phyloP scores from a whole-genome alignment of 1,284 basidiomycete species.

The Flammula alnicola region DNA sequence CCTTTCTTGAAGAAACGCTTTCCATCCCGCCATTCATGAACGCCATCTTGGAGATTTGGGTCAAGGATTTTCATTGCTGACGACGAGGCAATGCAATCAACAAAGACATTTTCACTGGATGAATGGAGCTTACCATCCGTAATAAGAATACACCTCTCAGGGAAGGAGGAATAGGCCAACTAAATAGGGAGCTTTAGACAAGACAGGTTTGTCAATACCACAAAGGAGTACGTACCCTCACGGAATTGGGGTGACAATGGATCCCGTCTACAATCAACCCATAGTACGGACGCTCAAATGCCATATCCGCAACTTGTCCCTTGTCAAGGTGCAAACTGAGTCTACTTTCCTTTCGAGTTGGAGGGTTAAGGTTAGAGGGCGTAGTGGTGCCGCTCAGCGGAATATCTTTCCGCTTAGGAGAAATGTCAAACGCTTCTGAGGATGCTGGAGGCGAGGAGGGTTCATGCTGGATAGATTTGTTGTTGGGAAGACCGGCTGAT shows the following conservation, averaged over 20 bases:
- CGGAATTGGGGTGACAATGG: constrained; percentile 89
- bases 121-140: constrained; percentile 70
- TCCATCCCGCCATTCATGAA: constrained; percentile 87
- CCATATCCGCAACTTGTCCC: constrained; percentile 46
- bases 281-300: constrained; percentile 80
- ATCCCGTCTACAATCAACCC: constrained; percentile 91
- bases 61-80: constrained; percentile 91
- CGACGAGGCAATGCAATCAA: constrained; percentile 11
- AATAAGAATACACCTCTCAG: constrained; percentile 85
- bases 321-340: constrained; percentile 43
- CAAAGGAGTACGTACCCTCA: constrained; percentile 59
- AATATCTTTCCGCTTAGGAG: constrained; percentile 13
- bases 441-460: constrained; percentile 4
- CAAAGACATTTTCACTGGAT: not conserved
- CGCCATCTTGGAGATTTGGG: constrained; percentile 80
- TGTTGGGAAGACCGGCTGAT: not conserved
- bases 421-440: constrained; percentile 68
- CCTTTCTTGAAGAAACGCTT: constrained; percentile 82
- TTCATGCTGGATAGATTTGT: constrained; percentile 3
- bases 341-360: constrained; percentile 31
- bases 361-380: constrained; percentile 25
- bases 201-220: not conserved
- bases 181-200: constrained; percentile 32
- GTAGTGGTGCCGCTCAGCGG: constrained; percentile 24
- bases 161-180: constrained; percentile 84